Base-by-base conservation (phyloP, 345 rosid genomes). In the Viola odorata region DNA sequence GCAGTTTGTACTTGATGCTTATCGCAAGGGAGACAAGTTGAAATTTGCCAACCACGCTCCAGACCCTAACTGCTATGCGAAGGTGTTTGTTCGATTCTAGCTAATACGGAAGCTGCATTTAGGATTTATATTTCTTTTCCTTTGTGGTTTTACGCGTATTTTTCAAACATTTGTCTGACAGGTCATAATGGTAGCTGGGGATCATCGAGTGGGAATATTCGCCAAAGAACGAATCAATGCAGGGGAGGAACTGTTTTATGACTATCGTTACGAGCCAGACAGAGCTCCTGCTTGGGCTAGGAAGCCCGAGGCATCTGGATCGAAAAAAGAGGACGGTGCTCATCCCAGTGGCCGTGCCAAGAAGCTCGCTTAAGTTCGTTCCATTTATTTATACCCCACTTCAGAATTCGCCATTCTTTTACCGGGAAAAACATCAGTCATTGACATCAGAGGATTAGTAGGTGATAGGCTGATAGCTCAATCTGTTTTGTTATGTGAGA, bases 1-100 rank as follows among this genome's bases (percentile, higher is more conserved):
- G 92, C 85, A 95, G 99, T 91, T 88, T 81, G 97, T 91, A 70
- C 89, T 91, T 55, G 99, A 95, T 82, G 97, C 99, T 60, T 95
- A 86, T 62, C 82, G 99, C 44, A 95, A 95, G 73, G 99, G 99
- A 44, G 97, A 95, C 81, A 95, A 95, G 63, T 73, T 91, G 73
- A 95, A 91, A 78, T 95, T 91, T 45, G 97, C 99, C 48, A 91
- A 95, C 75, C 99, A 95, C 69, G 82, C 97, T 37, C 99, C 99
- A 0, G 96, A 88, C 57, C 99, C 99, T 45, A 95, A 95, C 63
- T 91, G 99, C 78, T 95, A 91, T 60, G 97, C 96, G 11, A 95
- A 95, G 96, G 99, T 95, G 81, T 13, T 8, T 5, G n/a, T 23
- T 38, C 8, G 10, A 41, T 11, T 12, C 3, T 6, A 36, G 45